Conservation (phyloP, 2,329 filamentous ascomycete genomes). For the Penicillium sp. region DNA sequence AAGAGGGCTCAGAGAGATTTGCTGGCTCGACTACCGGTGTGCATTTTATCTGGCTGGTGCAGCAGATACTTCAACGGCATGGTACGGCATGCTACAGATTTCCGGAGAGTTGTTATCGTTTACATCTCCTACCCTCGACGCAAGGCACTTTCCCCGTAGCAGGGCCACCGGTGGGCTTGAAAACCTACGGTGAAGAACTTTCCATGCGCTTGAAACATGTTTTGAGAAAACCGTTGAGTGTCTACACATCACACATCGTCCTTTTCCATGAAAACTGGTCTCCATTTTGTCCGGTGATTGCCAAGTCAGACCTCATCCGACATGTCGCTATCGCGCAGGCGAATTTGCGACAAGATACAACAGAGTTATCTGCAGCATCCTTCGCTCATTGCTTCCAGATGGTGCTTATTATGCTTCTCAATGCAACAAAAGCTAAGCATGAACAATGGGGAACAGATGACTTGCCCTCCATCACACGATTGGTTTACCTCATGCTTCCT, state of each 20-base stretch:
- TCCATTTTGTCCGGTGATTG: conserved; percentile 12
- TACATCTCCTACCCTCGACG: background rate
- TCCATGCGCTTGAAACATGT: background rate
- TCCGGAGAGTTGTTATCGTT: conserved; percentile 14
- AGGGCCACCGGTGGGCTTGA: too few species aligned
- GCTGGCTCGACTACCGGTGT: conserved; percentile 15
- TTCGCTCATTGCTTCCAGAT: conserved; percentile 4
- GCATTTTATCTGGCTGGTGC: conserved; percentile 13
- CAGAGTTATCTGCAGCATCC: too few species aligned
- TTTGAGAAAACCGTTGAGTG: background rate
- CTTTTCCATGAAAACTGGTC: conserved; percentile 11
- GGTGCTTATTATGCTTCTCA: background rate
- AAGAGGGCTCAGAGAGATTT: conserved; percentile 11
- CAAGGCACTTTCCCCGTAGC: too few species aligned
- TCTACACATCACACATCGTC: conserved; percentile 7
- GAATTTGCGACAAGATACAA: background rate
- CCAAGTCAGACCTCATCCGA: conserved; percentile 2
- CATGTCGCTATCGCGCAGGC: background rate
- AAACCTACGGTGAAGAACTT: too few species aligned
- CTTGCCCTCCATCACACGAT: background rate
- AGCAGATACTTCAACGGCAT: conserved; percentile 8
- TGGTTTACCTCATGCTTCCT: background rate
- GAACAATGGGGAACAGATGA: too few species aligned
- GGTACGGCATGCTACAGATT: conserved; percentile 4
- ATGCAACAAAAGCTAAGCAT: background rate